phyloP scores from a whole-genome alignment of 495 filamentous ascomycete species.

The Parathielavia appendiculata region DNA sequence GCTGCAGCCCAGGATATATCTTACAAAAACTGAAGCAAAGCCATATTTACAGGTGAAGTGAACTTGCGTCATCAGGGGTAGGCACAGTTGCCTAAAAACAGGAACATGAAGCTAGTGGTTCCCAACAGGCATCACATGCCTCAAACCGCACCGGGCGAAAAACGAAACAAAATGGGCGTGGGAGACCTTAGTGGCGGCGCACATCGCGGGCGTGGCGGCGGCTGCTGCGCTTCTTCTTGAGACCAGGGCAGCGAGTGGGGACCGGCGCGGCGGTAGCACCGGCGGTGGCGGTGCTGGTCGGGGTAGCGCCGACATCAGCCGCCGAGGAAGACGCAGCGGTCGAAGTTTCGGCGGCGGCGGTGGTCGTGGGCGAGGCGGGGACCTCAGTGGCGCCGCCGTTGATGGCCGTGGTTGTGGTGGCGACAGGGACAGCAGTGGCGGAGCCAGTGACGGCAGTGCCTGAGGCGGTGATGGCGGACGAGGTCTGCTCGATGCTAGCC shows the following conservation, averaged over 20 bases:
- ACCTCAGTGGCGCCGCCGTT: background rate
- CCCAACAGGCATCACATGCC: too few relatives aligned
- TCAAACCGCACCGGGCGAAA: background rate
- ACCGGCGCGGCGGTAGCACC: background rate
- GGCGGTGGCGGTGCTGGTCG: slow-evolving; percentile 4
- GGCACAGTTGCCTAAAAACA: background rate
- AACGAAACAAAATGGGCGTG: background rate
- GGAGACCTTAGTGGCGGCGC: background rate
- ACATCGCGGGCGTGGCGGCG: slow-evolving; percentile 4
- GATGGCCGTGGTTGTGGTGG: slow-evolving; percentile 3
- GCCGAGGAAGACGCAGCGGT: background rate
- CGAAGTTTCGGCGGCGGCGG: background rate
- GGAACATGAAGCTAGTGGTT: too few relatives aligned
- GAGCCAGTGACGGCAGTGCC: slow-evolving; percentile 20
- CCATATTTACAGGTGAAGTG: background rate
- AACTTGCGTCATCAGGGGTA: background rate
- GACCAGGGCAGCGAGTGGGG: slow-evolving; percentile 7
- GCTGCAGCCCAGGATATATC: background rate
- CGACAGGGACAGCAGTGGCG: slow-evolving; percentile 11
- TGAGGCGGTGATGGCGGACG: slow-evolving; percentile 17
- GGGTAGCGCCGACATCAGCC: background rate
- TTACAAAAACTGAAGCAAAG: background rate
- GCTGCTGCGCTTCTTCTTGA: slow-evolving; percentile 2
- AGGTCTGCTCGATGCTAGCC: slow-evolving; percentile 12
- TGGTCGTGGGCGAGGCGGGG: background rate